Evolutionary conservation across 2,329 filamentous ascomycete species (phyloP), one percentile per base, ranked within the genome.

Genomic region (Parastagonospora avenae): DNA sequence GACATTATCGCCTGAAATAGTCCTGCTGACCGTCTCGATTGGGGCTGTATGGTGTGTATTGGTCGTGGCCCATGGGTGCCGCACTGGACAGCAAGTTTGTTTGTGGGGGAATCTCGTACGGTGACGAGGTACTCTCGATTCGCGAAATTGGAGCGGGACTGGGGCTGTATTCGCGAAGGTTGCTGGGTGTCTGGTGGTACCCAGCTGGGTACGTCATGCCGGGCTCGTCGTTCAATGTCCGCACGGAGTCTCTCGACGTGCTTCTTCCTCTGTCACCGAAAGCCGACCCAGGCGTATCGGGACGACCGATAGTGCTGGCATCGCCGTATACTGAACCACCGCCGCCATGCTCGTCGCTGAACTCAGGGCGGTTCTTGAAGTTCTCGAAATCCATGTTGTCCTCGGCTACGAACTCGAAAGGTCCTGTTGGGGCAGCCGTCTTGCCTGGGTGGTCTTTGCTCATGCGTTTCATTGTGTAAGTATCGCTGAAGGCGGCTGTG

Each of bases 331-430:
- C 61, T 15, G 77, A 76, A 16, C 89, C 89, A 19, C 78, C 77
- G 4, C 89, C 92, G n/a, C 91, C 91, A 59, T 92, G 89, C 47
- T 94, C 90, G 9, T 92, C 88, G 1, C 86, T 86, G 74, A 97
- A 97, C 62, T 97, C 93, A 2, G 90, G 84, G 1, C 91, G 83
- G 72, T 96, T 88, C 75, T 96, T 97, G 80, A 87, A 97, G 75
- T 91, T 93, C 54, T 91, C 87, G 69, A 95, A 96, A 71, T 96
- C 92, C 73, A 96, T 87, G 42, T 91, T 86, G 47, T 83, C 83
- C 64, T 97, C 93, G 0, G 90, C 86, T 0, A 97, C 92, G 50
- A 96, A 86, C 74, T 97, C 93, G 72, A 97, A 97, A 0, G 91
- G 91, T 4, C 69, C 71, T 7, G 64, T 52, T 1, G 56, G 36